Evolutionary conservation across 257 asterid species (phyloP).

Genomic region (Solanum arcanum): DNA sequence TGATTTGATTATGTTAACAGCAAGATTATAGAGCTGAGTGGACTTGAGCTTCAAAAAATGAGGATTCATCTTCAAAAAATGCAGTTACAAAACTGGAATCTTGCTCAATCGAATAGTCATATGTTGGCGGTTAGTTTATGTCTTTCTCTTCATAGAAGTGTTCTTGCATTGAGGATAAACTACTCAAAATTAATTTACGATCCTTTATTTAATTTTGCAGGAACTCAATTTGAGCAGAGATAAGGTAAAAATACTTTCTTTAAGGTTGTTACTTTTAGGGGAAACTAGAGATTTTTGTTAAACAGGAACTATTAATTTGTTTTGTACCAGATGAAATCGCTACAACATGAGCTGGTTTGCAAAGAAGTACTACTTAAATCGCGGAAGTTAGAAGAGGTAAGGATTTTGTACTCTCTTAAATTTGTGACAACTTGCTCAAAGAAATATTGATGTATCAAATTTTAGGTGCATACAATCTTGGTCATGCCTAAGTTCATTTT

Average conservation of each 20-base stretch:
- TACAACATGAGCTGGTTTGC: constrained; percentile 68
- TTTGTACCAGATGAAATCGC: constrained; percentile 42
- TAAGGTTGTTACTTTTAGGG: background rate
- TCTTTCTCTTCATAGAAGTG: background rate
- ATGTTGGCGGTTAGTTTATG: constrained; percentile 51
- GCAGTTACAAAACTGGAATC: constrained; percentile 78
- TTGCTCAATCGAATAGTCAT: constrained; percentile 76
- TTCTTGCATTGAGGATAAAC: background rate
- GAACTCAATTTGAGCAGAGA: constrained; percentile 60
- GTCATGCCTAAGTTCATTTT: background rate
- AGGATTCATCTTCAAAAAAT: constrained; percentile 55
- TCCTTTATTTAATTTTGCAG: constrained; percentile 27
- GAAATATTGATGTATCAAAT: background rate
- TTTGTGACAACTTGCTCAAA: background rate
- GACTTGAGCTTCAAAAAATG: constrained; percentile 57
- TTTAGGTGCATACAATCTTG: background rate
- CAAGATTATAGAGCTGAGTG: constrained; percentile 68
- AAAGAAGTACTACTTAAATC: constrained; percentile 65
- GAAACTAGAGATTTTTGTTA: background rate
- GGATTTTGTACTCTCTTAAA: background rate
- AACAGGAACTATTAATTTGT: background rate
- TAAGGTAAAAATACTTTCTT: constrained; percentile 34
- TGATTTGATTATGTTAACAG: constrained; percentile 26
- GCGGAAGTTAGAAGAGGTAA: constrained; percentile 19
- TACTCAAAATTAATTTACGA: background rate